phyloP scores from a whole-genome alignment of 768 basidiomycete genomes.

The Myochromella boudieri region DNA sequence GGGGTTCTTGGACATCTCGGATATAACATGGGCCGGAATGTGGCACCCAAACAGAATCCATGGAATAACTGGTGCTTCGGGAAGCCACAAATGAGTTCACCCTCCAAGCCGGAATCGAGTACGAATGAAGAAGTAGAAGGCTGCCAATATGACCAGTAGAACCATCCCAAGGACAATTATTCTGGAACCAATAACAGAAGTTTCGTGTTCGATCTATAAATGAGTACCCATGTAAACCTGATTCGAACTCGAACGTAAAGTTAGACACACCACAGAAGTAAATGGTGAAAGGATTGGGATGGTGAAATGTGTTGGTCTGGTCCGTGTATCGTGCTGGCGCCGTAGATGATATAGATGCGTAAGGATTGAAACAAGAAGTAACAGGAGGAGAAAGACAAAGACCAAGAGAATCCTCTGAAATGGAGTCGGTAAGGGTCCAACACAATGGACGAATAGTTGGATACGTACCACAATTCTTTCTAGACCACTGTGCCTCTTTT shows the following conservation, averaged over 20 bases:
- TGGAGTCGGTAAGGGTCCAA: not conserved
- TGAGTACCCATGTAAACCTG: not conserved
- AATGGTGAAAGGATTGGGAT: conserved; percentile 80
- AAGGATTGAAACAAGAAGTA: conserved; percentile 11
- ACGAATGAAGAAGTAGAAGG: conserved; percentile 43
- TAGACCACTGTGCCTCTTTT: conserved; percentile 46
- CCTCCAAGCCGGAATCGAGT: conserved; percentile 43
- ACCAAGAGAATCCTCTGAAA: conserved; percentile 33
- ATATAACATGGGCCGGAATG: too few species aligned
- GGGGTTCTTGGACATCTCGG: not conserved
- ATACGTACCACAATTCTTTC: conserved; percentile 52
- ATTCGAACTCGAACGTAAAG: not conserved
- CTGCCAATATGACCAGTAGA: conserved; percentile 36
- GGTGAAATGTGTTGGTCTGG: conserved; percentile 56
- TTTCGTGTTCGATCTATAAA: conserved; percentile 73
- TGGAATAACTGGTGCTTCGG: not conserved
- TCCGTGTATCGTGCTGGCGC: conserved; percentile 17
- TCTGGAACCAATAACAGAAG: conserved; percentile 56
- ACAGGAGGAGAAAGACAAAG: conserved; percentile 33
- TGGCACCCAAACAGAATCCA: not conserved
- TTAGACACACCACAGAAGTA: conserved; percentile 61
- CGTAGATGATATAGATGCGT: not conserved
- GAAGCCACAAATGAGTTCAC: too few species aligned
- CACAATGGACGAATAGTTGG: not conserved
- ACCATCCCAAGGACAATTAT: conserved; percentile 40